A percentile compares a stretch with the other conserved stretches of the same genome.
These are phyloP conservation scores for Colletotrichum aenigma DNA, from an alignment of 2,329 filamentous ascomycete species.

Conservation along the genomic window DNA sequence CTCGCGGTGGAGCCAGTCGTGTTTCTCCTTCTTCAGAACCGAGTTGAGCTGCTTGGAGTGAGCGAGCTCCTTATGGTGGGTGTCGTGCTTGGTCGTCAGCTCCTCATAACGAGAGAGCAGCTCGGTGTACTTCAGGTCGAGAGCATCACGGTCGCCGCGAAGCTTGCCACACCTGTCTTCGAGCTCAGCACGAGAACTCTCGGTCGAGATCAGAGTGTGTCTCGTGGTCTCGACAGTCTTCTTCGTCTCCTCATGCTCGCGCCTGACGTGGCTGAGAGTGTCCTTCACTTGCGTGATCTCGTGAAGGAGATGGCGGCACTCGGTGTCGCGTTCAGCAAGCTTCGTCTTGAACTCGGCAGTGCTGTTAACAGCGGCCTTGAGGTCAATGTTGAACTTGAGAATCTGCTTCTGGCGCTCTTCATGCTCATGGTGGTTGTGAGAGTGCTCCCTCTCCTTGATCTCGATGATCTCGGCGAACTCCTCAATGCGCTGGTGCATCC, in stretches of 20 bases:
- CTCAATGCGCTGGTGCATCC: constrained; percentile 4
- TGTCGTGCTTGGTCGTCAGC: not conserved
- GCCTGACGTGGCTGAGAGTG: not conserved
- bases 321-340: not conserved
- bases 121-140: constrained; percentile 3
- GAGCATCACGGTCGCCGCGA: not conserved
- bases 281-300: constrained; percentile 2
- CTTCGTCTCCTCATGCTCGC: constrained; percentile 7
- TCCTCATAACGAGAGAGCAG: constrained; percentile 4
- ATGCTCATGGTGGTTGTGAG: not conserved
- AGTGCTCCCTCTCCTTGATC: constrained; percentile 4
- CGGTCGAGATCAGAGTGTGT: not conserved
- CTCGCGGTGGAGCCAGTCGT: not conserved
- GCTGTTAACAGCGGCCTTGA: not conserved
- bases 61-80: not conserved
- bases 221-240: not conserved
- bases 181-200: not conserved
- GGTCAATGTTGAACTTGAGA: not conserved
- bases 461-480: constrained; percentile 5
- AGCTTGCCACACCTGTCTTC: not conserved
- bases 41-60: not conserved
- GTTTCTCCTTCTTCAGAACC: constrained; percentile 1
- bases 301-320: not conserved
- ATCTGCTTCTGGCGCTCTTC: constrained; percentile 11
- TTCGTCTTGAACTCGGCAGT: constrained; percentile 4